A percentile compares a stretch with the other conserved stretches of the same genome.
Conservation (phyloP, 2,329 filamentous ascomycete species). For the Claviceps maximensis region DNA sequence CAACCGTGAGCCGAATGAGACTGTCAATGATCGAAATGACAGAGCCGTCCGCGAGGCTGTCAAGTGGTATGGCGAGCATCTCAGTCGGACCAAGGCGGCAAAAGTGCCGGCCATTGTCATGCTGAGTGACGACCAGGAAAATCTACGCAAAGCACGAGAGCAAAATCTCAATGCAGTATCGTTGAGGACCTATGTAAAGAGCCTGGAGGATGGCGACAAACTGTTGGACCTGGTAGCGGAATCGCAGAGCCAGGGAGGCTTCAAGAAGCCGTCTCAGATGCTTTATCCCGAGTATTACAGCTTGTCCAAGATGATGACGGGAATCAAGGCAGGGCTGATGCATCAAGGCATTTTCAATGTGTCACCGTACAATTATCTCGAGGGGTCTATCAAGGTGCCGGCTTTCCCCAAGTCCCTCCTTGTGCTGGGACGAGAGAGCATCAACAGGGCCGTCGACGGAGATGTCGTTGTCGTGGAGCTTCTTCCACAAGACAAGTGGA, state of each 20-base stretch:
- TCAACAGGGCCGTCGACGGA: slow-evolving; percentile 84
- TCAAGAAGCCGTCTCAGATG: slow-evolving; percentile 49
- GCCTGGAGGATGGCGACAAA: slow-evolving; percentile 70
- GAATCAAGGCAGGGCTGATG: slow-evolving; percentile 72
- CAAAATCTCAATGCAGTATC: slow-evolving; percentile 60
- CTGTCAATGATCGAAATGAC: slow-evolving; percentile 94
- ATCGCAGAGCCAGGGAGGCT: slow-evolving; percentile 53
- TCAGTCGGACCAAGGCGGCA: slow-evolving; percentile 49
- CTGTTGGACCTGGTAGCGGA: slow-evolving; percentile 90
- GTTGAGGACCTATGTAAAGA: slow-evolving; percentile 65
- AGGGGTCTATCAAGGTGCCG: slow-evolving; percentile 80
- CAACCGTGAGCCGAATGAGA: slow-evolving; percentile 59
- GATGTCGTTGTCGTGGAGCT: slow-evolving; percentile 91
- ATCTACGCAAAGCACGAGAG: slow-evolving; percentile 64
- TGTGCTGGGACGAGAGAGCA: slow-evolving; percentile 84
- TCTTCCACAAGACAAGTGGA: slow-evolving; percentile 91
- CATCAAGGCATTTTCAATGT: slow-evolving; percentile 95
- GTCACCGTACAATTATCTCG: slow-evolving; percentile 94
- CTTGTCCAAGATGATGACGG: slow-evolving; percentile 87
- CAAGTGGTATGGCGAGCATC: slow-evolving; percentile 79
- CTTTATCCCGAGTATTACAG: slow-evolving; percentile 85
- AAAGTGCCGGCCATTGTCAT: slow-evolving; percentile 70
- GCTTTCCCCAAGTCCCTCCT: slow-evolving; percentile 83
- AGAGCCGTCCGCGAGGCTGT: slow-evolving; percentile 76
- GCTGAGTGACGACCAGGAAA: slow-evolving; percentile 86